A percentile compares a stretch with the other conserved stretches of the same genome.
Conservation (phyloP, 1,139 yeast genomes). For the Kodamaea arcana region DNA sequence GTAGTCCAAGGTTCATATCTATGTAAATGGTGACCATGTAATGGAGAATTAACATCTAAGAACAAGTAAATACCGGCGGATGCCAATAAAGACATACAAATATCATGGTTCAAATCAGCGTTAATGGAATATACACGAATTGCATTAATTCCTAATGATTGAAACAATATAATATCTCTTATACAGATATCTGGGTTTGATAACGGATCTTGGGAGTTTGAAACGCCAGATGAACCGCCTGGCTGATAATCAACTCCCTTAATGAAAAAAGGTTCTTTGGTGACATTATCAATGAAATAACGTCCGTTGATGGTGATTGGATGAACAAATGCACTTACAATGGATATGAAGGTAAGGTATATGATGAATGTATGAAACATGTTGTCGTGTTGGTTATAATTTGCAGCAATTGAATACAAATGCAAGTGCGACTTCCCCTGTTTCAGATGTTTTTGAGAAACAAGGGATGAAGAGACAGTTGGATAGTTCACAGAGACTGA, state of each 20-base stretch:
- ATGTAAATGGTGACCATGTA: constrained; percentile 70
- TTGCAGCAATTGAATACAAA: not conserved
- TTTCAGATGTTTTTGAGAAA: too few relatives aligned
- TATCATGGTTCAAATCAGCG: constrained; percentile 79
- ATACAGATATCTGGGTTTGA: constrained; percentile 68
- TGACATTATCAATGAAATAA: constrained; percentile 72
- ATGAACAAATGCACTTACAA: constrained; percentile 36
- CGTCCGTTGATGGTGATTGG: constrained; percentile 64
- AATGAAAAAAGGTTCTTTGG: constrained; percentile 72
- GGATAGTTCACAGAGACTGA: too few relatives aligned
- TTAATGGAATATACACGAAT: constrained; percentile 84
- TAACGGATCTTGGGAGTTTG: constrained; percentile 58
- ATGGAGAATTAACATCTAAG: constrained; percentile 87
- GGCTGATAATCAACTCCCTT: constrained; percentile 87
- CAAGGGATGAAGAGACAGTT: too few relatives aligned
- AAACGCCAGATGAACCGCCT: constrained; percentile 74
- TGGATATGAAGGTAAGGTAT: not conserved
- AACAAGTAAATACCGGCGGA: constrained; percentile 88
- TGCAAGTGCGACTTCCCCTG: too few relatives aligned
- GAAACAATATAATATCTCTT: constrained; percentile 70
- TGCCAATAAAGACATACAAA: constrained; percentile 88
- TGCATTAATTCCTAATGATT: constrained; percentile 75
- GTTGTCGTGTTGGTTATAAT: not conserved
- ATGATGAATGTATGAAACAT: not conserved
- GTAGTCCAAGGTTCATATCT: constrained; percentile 88